Percentiles rank a stretch among this genome's conserved stretches.
These are phyloP conservation scores for Bolboschoenus planiculmis DNA, from an alignment of 176 grass and related monocot species.

Conservation along the genomic window DNA sequence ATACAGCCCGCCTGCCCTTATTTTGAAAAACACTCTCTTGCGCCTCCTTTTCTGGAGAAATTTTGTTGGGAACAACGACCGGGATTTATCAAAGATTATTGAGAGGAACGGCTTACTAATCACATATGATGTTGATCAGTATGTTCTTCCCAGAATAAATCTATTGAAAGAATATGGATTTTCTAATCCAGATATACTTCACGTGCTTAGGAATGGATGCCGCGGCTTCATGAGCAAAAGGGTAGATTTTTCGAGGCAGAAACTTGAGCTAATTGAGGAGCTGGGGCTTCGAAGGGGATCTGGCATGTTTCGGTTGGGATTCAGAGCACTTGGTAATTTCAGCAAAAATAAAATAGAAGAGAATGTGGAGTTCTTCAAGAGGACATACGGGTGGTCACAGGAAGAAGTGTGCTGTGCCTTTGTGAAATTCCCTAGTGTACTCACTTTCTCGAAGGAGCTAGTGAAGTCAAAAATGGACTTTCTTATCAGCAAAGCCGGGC, in stretches of 20 bases:
- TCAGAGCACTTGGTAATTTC: neutral
- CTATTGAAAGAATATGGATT: slow-evolving; percentile 14
- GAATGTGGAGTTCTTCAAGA: neutral
- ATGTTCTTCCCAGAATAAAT: neutral
- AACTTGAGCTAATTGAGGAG: neutral
- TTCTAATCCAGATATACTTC: neutral
- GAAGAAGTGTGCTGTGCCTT: neutral
- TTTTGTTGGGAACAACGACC: neutral
- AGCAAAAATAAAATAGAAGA: neutral
- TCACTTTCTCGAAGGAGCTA: neutral
- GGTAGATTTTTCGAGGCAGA: neutral
- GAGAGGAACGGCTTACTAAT: neutral
- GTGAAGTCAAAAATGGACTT: slow-evolving; percentile 4
- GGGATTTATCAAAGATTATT: slow-evolving; percentile 1
- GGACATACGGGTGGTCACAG: neutral
- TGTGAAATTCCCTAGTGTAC: neutral
- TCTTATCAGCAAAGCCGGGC: neutral
- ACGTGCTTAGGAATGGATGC: neutral
- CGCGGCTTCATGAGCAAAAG: neutral
- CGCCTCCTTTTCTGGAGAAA: slow-evolving; percentile 18
- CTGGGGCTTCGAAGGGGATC: neutral
- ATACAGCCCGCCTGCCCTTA: neutral
- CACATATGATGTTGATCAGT: neutral
- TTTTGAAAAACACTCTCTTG: neutral
- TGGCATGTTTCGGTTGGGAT: neutral